These are phyloP conservation scores for Hyaloperonospora brassicae DNA, from an alignment of 352 stramenopile genomes.

Conservation along the genomic window DNA sequence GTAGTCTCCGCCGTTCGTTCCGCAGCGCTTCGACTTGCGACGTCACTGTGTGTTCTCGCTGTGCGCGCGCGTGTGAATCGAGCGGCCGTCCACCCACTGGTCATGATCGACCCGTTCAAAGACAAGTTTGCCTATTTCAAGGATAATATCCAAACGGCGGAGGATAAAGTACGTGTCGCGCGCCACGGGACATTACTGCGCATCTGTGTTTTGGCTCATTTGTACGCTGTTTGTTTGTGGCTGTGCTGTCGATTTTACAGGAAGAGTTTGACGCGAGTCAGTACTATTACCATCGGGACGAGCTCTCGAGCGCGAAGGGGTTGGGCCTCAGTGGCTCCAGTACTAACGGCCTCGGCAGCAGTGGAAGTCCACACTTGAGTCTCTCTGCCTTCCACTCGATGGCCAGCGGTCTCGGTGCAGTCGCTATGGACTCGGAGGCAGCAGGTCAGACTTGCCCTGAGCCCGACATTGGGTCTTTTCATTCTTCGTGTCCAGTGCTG, in stretches of 20 bases:
- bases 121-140: conserved; percentile 88
- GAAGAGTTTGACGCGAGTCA: conserved; percentile 83
- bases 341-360: conserved; percentile 13
- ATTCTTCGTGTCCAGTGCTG: no score
- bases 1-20: no score
- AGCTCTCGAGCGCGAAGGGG: conserved; percentile 40
- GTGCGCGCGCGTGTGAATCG: no score
- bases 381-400: conserved; percentile 52
- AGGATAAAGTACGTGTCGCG: conserved; percentile 56
- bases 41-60: no score
- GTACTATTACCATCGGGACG: conserved; percentile 84
- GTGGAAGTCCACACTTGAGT: conserved; percentile 25
- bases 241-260: conserved; percentile 8
- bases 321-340: conserved; percentile 14
- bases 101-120: conserved; percentile 83
- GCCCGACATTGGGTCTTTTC: no score
- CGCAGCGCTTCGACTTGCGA: no score
- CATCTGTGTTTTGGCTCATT: not conserved
- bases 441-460: not conserved
- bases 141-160: conserved; percentile 83
- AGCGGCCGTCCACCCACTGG: not conserved
- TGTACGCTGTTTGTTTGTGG: not conserved
- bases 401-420: conserved; percentile 23
- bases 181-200: not conserved
- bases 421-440: conserved; percentile 23